Evolutionary conservation across 2,329 filamentous ascomycete genomes (phyloP).

Genomic region (Cercospora sp.): DNA sequence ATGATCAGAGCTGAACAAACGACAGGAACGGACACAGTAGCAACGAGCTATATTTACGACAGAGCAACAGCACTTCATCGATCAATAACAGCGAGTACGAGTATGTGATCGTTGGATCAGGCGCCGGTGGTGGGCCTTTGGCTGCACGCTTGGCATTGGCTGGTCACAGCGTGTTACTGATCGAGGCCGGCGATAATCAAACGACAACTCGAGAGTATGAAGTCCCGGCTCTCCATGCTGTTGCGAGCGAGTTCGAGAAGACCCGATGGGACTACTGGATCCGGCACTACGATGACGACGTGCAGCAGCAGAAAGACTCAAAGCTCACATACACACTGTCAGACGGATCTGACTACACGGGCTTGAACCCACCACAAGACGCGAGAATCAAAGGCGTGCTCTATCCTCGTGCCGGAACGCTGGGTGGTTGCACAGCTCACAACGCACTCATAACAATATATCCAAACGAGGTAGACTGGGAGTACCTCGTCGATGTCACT

Average conservation of each 20-base stretch:
- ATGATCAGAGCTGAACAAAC: not conserved
- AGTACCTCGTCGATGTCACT: conserved; percentile 58
- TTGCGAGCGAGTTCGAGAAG: conserved; percentile 53
- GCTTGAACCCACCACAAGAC: conserved; percentile 54
- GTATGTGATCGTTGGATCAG: conserved; percentile 63
- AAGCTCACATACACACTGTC: conserved; percentile 60
- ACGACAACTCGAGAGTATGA: conserved; percentile 53
- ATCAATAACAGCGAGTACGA: conserved; percentile 49
- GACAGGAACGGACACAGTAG: not conserved
- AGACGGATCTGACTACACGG: conserved; percentile 54
- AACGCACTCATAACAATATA: conserved; percentile 62
- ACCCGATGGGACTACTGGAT: conserved; percentile 64
- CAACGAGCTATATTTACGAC: not conserved
- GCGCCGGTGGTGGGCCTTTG: conserved; percentile 60
- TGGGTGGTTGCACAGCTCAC: conserved; percentile 62
- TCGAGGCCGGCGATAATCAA: conserved; percentile 62
- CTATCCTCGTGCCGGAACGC: conserved; percentile 58
- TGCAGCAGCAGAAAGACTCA: conserved; percentile 55
- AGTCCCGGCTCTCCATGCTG: conserved; percentile 56
- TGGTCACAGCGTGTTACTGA: conserved; percentile 61
- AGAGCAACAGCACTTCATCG: not conserved
- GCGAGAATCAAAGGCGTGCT: conserved; percentile 56
- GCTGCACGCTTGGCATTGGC: conserved; percentile 61
- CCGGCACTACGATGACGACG: conserved; percentile 59
- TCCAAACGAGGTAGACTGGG: conserved; percentile 61